Conservation (phyloP, 768 basidiomycete genomes). For the Russula griseocarnosa region DNA sequence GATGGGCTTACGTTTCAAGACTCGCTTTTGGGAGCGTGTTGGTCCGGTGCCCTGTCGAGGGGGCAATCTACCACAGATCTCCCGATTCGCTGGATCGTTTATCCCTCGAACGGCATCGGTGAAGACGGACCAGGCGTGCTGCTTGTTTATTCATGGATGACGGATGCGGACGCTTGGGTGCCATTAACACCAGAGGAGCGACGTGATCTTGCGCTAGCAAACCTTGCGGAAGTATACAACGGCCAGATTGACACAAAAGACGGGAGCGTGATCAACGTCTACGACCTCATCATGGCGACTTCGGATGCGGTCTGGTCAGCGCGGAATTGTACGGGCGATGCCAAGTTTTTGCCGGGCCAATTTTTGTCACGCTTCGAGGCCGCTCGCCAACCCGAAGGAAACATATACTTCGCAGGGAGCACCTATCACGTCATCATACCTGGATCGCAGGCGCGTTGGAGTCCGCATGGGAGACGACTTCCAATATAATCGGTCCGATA, state of each 20-base stretch:
- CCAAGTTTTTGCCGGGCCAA: conserved; percentile 35
- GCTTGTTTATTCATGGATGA: conserved; percentile 33
- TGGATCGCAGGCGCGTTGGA: conserved; percentile 34
- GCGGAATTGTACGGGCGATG: conserved; percentile 31
- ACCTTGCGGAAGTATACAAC: conserved; percentile 30
- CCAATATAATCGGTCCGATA: conserved; percentile 12
- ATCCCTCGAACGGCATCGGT: conserved; percentile 26
- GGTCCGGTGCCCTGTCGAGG: conserved; percentile 11
- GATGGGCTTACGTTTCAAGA: conserved; percentile 29
- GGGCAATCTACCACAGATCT: conserved; percentile 29
- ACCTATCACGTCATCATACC: conserved; percentile 33
- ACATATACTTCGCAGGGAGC: conserved; percentile 33
- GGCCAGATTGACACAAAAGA: conserved; percentile 21
- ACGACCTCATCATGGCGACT: conserved; percentile 29
- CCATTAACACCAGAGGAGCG: conserved; percentile 28
- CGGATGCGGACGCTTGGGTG: conserved; percentile 29
- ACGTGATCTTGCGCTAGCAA: conserved; percentile 26
- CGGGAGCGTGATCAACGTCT: conserved; percentile 26
- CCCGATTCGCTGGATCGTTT: conserved; percentile 27
- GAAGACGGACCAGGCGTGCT: conserved; percentile 32
- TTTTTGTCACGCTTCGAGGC: conserved; percentile 29
- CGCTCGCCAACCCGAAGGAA: conserved; percentile 29
- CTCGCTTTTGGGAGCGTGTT: conserved; percentile 29
- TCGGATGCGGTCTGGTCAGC: conserved; percentile 32
- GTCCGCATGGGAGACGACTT: conserved; percentile 23